Evolutionary conservation across 2,329 filamentous ascomycete genomes (phyloP), one percentile per base, ranked within the genome.

Genomic region (Septoria linicola): DNA sequence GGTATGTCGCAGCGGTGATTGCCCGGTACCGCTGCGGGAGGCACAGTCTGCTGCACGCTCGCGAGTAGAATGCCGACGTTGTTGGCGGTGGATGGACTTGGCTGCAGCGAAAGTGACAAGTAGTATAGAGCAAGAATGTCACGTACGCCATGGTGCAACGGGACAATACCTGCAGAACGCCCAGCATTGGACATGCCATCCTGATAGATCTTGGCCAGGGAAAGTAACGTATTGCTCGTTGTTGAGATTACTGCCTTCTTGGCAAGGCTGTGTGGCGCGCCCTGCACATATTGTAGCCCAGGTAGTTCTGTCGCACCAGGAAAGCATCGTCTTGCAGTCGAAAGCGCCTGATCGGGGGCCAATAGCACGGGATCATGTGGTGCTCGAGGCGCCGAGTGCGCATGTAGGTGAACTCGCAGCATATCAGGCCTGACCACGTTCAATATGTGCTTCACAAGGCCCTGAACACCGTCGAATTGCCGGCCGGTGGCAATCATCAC

Each of bases 41-140:
- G 64, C 2, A 63, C 66, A 20, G 76, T 77, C 61, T 95, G 90
- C 65, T 96, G 93, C 16, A 97, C 88, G 50, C 93, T 89, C 4
- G 93, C 93, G n/a, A 99, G 81, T 21, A 99, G 77, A 49, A 99
- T 99, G 2, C 93, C 93, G 10, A 99, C 91, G 67, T 99, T 99
- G 68, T 99, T 99, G 0, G 93, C 93, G 0, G 93, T 99, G 0
- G 93, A 99, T 2, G 93, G 93, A 63, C 93, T 97, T 41, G 93
- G 91, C 58, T 96, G 93, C 2, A 99, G 78, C 0, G 93, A 95
- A 2, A 99, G 75, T 0, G 93, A 99, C 2, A 99, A 77, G 65
- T 99, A 99, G 69, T 99, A 99, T 10, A 99, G 79, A 1, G 91
- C 89, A 30, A 99, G 73, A 31, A 99, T 97, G 64, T 99, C 93